Conservation (phyloP, 495 filamentous ascomycete species). For the Penicillium chermesinum region DNA sequence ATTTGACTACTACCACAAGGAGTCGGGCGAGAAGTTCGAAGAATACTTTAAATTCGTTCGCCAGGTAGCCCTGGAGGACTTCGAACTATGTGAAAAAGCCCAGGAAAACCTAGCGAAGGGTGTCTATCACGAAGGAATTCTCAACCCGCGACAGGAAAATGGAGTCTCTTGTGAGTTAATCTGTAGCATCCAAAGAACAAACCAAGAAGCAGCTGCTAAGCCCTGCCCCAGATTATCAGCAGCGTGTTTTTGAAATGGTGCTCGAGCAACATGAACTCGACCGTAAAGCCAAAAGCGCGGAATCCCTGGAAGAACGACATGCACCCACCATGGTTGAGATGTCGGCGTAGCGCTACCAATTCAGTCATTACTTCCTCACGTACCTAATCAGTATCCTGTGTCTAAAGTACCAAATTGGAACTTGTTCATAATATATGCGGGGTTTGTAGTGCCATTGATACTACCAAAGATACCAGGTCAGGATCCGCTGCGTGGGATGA, state of each 20-base stretch:
- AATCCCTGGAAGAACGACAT: slow-evolving; percentile 7
- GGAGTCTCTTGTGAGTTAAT: slow-evolving; percentile 48
- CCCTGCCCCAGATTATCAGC: slow-evolving; percentile 46
- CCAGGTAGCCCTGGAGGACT: slow-evolving; percentile 57
- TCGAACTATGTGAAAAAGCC: slow-evolving; percentile 55
- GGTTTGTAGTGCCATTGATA: neutral
- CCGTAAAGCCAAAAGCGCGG: slow-evolving; percentile 9
- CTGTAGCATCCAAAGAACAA: neutral
- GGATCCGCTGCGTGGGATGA: neutral
- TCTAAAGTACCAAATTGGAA: neutral
- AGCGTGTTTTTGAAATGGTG: slow-evolving; percentile 50
- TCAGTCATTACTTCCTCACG: neutral
- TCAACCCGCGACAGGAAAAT: slow-evolving; percentile 55
- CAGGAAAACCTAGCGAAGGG: slow-evolving; percentile 52
- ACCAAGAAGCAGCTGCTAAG: no score
- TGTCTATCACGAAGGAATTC: slow-evolving; percentile 53
- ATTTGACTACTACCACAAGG: slow-evolving; percentile 57
- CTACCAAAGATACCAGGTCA: neutral
- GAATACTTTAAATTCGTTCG: slow-evolving; percentile 56
- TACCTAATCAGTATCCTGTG: neutral
- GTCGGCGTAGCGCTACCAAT: slow-evolving; percentile 16
- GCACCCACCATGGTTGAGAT: slow-evolving; percentile 15
- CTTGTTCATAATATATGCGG: neutral
- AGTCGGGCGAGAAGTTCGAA: slow-evolving; percentile 51
- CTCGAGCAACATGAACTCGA: slow-evolving; percentile 43